phyloP scores from a whole-genome alignment of 1,139 yeast species.

The Yamadazyma diospyri region DNA sequence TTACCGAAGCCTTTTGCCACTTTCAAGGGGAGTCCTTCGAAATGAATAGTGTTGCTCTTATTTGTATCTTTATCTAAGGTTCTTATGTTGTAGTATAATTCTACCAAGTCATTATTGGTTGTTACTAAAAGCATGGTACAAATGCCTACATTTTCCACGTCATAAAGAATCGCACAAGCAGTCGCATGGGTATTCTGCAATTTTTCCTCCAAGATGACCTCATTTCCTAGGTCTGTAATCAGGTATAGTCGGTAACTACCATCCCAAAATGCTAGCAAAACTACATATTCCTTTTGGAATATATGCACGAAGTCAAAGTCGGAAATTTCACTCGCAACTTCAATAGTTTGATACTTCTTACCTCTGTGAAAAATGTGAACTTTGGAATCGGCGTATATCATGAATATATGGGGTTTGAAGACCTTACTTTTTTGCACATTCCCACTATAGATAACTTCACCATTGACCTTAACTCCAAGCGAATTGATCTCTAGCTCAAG shows the following conservation, averaged over 20 bases:
- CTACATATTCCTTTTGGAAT: slow-evolving; percentile 9
- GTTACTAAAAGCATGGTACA: slow-evolving; percentile 16
- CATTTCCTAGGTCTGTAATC: slow-evolving; percentile 8
- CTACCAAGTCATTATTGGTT: slow-evolving; percentile 16
- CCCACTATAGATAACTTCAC: slow-evolving; percentile 4
- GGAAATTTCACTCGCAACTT: slow-evolving; percentile 11
- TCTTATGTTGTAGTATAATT: slow-evolving; percentile 11
- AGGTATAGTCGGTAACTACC: slow-evolving; percentile 13
- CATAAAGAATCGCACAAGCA: slow-evolving; percentile 8
- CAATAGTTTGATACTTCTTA: slow-evolving; percentile 6
- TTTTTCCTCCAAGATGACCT: slow-evolving; percentile 8
- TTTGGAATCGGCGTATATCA: slow-evolving; percentile 9
- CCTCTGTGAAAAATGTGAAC: slow-evolving; percentile 9
- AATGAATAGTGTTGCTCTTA: slow-evolving; percentile 6
- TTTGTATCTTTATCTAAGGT: slow-evolving; percentile 5
- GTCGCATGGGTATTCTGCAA: slow-evolving; percentile 7
- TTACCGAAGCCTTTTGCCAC: slow-evolving; percentile 10
- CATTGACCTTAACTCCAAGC: slow-evolving; percentile 6
- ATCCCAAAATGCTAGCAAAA: slow-evolving; percentile 16
- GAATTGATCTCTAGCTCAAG: slow-evolving; percentile 1
- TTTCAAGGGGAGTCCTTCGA: slow-evolving; percentile 16
- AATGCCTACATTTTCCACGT: neutral
- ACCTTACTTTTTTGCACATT: slow-evolving; percentile 4
- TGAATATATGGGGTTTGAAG: slow-evolving; percentile 2
- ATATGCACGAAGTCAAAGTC: slow-evolving; percentile 12